Base-by-base conservation (phyloP, 2,329 filamentous ascomycete genomes). In the Hypocrella siamensis region DNA sequence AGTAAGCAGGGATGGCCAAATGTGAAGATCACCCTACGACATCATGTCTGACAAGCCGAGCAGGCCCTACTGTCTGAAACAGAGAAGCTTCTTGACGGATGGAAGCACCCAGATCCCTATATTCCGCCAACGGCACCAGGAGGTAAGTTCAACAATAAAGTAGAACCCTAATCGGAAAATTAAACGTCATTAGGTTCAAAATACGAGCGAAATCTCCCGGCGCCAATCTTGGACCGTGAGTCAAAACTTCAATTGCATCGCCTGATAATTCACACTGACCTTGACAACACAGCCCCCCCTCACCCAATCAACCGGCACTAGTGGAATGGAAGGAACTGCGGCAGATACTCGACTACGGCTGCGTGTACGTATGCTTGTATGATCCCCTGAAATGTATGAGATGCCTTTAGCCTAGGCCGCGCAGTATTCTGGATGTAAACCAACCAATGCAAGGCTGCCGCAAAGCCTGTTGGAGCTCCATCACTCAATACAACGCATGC, bases 81-180 rank as follows among this genome's bases (percentile, higher is more conserved):
- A 4, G 86, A 96, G 57, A 79, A 79, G 44, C 54, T 94, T 36
- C 63, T 98, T 40, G 75, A 90, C 48, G 81, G 78, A 56, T 98
- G 88, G 88, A 96, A 96, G 62, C 90, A 98, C 51, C 90, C 90
- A 4, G 90, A 98, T 54, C 86, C 90, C 19, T 96, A 93, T 54
- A 66, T 72, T 44, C 73, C 79, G 42, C 90, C 90, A 11, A 93
- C 84, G 26, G 88, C 90, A 25, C 90, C 90, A 9, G 90, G 90
- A 68, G 90, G 88, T 90, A 63, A 41, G 70, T 31, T 27, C 15
- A 7, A 14, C 15, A 16, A 16, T 5, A 11, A n/a, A 19, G n/a
- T 16, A 10, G 31, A 5, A 25, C 11, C 19, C 17, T 15, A 29
- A 27, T 24, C 35, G n/a, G n/a, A 19, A 12, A n/a, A 19, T 48